Conservation (phyloP, 441 rosid genomes). For the Gossypium gossypioides region DNA sequence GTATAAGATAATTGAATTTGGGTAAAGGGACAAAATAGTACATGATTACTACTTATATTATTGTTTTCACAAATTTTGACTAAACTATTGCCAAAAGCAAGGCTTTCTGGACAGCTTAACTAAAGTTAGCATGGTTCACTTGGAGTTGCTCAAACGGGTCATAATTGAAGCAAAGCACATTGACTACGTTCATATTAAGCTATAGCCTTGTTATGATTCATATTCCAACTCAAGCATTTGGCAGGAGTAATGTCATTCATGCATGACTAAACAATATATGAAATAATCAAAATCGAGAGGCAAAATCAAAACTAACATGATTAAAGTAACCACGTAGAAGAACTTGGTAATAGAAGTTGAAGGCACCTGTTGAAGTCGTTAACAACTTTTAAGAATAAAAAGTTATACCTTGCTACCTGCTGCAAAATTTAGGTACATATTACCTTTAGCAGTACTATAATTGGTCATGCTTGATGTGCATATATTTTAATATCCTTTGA, state of each 20-base stretch:
- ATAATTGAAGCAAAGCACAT: not conserved
- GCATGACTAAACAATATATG: not conserved
- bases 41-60: not conserved
- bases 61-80: not conserved
- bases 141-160: not conserved
- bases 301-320: not conserved
- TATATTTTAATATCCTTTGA: too few relatives aligned
- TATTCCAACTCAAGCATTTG: not conserved
- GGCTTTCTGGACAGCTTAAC: not conserved
- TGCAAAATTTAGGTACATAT: not conserved
- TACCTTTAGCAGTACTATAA: not conserved
- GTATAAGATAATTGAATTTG: not conserved
- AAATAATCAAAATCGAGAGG: not conserved
- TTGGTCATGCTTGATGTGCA: not conserved
- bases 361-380: not conserved
- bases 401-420: not conserved
- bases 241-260: not conserved
- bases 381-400: not conserved
- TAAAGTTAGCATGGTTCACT: not conserved
- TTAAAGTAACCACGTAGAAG: not conserved
- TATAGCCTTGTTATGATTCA: not conserved
- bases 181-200: not conserved
- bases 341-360: not conserved
- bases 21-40: not conserved
- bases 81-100: not conserved